A percentile compares a stretch with the other conserved stretches of the same genome.
Conservation (phyloP, 768 basidiomycete species). For the Russula foetens region DNA sequence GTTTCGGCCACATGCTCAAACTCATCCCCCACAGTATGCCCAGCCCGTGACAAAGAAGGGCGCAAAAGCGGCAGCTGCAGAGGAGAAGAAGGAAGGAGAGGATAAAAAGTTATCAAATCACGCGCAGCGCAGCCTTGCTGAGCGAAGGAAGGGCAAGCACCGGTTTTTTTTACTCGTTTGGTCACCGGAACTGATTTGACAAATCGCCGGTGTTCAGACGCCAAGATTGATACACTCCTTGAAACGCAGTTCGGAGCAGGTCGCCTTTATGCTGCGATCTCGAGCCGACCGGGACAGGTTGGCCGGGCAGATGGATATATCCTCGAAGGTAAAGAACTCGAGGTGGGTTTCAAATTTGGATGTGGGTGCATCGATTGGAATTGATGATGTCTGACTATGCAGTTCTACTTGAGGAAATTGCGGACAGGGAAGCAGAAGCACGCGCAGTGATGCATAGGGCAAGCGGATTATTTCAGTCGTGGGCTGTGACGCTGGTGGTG, state of each 20-base stretch:
- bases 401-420: slow-evolving; percentile 95
- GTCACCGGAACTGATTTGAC: slow-evolving; percentile 5
- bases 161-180: background rate
- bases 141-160: slow-evolving; percentile 78
- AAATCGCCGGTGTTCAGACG: slow-evolving; percentile 39
- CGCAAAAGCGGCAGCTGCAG: slow-evolving; percentile 45
- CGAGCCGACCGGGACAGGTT: slow-evolving; percentile 93
- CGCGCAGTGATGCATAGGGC: slow-evolving; percentile 33
- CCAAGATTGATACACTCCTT: slow-evolving; percentile 85
- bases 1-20: slow-evolving; percentile 4
- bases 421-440: slow-evolving; percentile 95
- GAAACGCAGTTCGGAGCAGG: slow-evolving; percentile 90
- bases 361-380: background rate
- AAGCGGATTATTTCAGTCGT: background rate
- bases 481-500: background rate
- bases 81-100: slow-evolving; percentile 47
- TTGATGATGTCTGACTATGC: background rate
- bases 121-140: slow-evolving; percentile 77
- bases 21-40: slow-evolving; percentile 58
- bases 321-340: slow-evolving; percentile 96
- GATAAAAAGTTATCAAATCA: slow-evolving; percentile 85
- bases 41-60: slow-evolving; percentile 91
- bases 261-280: slow-evolving; percentile 89
- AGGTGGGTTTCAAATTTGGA: slow-evolving; percentile 45
- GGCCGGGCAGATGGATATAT: slow-evolving; percentile 97